Conservation (phyloP, 441 rosid genomes). For the Corymbia calophylla region DNA sequence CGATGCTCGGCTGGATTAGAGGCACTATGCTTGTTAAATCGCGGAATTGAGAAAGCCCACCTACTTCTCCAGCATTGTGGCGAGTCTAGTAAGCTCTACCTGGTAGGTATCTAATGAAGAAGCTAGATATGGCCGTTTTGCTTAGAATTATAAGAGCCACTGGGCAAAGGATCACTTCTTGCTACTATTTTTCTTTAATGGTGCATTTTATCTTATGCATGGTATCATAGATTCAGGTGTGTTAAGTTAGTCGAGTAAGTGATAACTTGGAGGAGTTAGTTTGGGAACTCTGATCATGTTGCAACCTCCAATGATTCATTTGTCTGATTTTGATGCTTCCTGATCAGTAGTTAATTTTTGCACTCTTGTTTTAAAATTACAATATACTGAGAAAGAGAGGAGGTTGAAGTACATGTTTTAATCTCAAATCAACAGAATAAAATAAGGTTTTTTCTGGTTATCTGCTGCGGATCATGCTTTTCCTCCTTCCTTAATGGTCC, state of each 20-base stretch:
- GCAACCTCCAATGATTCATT: neutral
- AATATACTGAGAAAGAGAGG: neutral
- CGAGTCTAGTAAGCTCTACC: constrained; percentile 34
- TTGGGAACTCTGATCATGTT: neutral
- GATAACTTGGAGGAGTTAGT: neutral
- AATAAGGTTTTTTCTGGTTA: neutral
- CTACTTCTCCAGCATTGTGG: constrained; percentile 33
- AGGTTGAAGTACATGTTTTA: neutral
- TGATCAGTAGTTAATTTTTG: neutral
- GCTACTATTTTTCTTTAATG: neutral
- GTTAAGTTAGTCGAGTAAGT: neutral
- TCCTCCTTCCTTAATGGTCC: neutral
- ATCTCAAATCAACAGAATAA: neutral
- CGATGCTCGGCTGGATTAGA: constrained; percentile 21
- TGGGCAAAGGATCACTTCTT: neutral
- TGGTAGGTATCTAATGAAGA: constrained; percentile 18
- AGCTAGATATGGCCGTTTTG: neutral
- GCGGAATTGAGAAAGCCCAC: constrained; percentile 21
- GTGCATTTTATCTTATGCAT: neutral
- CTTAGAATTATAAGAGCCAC: neutral
- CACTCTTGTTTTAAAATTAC: neutral
- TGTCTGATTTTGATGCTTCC: neutral
- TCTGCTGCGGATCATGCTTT: neutral
- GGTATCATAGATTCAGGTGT: neutral
- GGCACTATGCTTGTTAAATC: constrained; percentile 20